Percentiles rank a stretch among this genome's conserved stretches.
These are phyloP conservation scores for Rhazya stricta DNA, from an alignment of 257 asterid genomes.

Conservation along the genomic window DNA sequence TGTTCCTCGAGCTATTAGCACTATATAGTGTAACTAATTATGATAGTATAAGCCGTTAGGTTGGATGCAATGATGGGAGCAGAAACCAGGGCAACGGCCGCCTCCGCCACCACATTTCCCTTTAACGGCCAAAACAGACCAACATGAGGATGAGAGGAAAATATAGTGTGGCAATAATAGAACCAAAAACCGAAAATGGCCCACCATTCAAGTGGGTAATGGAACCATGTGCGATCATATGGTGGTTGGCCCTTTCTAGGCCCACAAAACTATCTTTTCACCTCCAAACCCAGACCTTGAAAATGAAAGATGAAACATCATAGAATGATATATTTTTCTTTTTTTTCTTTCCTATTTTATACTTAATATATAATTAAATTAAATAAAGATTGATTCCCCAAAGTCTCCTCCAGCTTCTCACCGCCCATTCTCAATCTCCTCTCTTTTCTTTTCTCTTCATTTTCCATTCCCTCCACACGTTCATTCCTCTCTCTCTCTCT, in stretches of 20 bases:
- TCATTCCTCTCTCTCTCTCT: conserved; percentile 11
- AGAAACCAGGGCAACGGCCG: conserved; percentile 21
- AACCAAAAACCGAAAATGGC: conserved; percentile 17
- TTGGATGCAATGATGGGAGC: no score
- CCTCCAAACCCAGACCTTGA: conserved; percentile 36
- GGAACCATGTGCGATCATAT: conserved; percentile 92
- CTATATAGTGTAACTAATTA: no score
- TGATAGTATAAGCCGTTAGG: no score
- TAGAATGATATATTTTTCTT: not conserved
- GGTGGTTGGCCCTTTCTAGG: conserved; percentile 71
- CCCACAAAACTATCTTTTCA: conserved; percentile 55
- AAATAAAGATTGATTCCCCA: conserved; percentile 48
- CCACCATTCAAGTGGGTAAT: conserved; percentile 53
- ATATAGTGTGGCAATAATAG: conserved; percentile 5
- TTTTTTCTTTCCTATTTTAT: no score
- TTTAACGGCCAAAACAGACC: conserved; percentile 21
- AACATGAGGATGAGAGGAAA: not conserved
- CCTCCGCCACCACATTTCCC: conserved; percentile 22
- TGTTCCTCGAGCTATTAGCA: no score
- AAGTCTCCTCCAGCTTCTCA: conserved; percentile 31
- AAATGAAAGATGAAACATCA: conserved; percentile 27
- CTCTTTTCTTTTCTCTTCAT: conserved; percentile 16
- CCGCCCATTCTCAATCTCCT: conserved; percentile 59
- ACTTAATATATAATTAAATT: no score
- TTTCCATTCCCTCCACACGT: conserved; percentile 44